A percentile compares a stretch with the other conserved stretches of the same genome.
Evolutionary conservation across 768 basidiomycete species (phyloP).

Genomic region (Tricholoma hemisulphureum): DNA sequence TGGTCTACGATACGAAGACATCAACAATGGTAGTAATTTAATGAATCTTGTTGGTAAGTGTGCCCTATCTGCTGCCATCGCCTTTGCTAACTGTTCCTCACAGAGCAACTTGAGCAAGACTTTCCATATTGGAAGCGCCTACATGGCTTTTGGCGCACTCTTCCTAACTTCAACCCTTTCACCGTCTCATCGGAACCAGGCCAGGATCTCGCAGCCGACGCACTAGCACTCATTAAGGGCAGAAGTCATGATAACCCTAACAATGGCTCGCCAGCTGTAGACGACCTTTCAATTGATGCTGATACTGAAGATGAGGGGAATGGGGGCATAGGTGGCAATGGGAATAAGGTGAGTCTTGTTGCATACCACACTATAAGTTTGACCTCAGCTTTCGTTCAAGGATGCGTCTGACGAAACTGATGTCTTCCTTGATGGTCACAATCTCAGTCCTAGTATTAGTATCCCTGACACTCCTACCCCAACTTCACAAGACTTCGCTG

Average conservation of each 20-base stretch:
- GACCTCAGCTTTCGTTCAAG: neutral
- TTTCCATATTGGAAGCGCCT: neutral
- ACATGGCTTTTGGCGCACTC: neutral
- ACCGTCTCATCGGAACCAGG: neutral
- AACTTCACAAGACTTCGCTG: neutral
- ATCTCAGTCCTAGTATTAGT: neutral
- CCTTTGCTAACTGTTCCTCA: neutral
- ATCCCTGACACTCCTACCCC: neutral
- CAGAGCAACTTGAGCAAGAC: neutral
- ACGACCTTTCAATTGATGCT: no score
- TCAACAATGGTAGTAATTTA: neutral
- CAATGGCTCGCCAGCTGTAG: no score
- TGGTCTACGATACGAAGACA: neutral
- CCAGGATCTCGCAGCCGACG: neutral
- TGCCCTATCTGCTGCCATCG: neutral
- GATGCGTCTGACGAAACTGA: neutral
- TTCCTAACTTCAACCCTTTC: no score
- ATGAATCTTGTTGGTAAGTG: no score
- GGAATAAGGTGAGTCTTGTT: neutral
- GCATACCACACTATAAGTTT: neutral
- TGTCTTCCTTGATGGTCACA: neutral
- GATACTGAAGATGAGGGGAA: no score
- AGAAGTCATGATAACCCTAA: neutral
- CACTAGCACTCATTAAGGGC: neutral
- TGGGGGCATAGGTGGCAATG: neutral